phyloP scores from a whole-genome alignment of 129 eudicot genomes.

The Lactuca sativa region DNA sequence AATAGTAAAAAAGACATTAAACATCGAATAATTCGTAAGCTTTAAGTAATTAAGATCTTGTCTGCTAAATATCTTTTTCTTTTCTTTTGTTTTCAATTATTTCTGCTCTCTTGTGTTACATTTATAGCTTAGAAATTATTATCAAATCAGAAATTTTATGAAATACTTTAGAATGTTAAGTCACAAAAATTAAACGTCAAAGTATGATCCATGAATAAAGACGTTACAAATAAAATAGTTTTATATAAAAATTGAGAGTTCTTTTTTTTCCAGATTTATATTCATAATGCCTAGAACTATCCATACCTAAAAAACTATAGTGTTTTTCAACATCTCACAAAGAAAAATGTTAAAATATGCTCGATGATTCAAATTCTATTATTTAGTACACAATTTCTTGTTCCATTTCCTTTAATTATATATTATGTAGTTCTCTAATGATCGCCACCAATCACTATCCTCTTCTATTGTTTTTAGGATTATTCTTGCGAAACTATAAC shows the following conservation, averaged over 20 bases:
- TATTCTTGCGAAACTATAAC: constrained; percentile 13
- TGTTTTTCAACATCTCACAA: no score
- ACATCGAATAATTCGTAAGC: constrained; percentile 34
- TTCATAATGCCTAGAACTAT: no score
- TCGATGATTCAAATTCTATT: not conserved
- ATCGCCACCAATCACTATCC: not conserved
- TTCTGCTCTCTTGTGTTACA: not conserved
- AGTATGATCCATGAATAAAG: not conserved
- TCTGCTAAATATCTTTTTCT: constrained; percentile 30
- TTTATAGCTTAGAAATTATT: not conserved
- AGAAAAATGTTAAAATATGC: not conserved
- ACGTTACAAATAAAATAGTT: no score
- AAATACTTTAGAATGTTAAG: not conserved
- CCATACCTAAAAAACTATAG: no score
- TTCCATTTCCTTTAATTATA: not conserved
- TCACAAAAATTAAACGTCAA: not conserved
- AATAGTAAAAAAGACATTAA: constrained; percentile 26
- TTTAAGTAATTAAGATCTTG: constrained; percentile 48
- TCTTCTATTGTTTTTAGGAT: not conserved
- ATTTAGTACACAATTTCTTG: no score
- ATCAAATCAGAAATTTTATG: not conserved
- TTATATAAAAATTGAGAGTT: no score
- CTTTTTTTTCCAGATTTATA: no score
- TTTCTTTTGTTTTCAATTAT: constrained; percentile 2
- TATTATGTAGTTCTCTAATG: not conserved